Evolutionary conservation across 2,329 filamentous ascomycete genomes (phyloP), one percentile per base, ranked within the genome.

Genomic region (Lachnellula willkommii): DNA sequence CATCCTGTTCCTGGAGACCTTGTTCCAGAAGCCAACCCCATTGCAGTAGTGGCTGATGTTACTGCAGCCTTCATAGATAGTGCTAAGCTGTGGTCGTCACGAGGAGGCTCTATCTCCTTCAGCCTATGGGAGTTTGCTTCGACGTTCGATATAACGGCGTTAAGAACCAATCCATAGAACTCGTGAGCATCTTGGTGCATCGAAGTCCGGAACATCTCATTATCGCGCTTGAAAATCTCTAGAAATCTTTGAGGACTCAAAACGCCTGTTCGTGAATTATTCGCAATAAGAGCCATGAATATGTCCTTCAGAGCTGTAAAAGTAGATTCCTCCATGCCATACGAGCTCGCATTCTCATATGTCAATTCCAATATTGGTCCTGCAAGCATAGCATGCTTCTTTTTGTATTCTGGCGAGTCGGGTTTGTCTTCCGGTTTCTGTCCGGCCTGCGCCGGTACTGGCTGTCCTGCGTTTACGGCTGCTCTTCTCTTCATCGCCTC

Each of bases 121-220:
- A 85, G 74, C 55, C 83, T 80, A 66, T 83, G 86, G 26, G 91
- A 88, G 65, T 92, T 90, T n/a, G 84, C 81, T 73, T 99, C 94
- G 26, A 99, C 91, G 67, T 93, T 95, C 48, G 91, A 83, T 52
- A 99, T 93, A 36, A 99, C 89, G 69, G 96, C 89, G 71, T 99
- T 99, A n/a, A 99, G 78, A 2, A 99, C 80, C 35, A 97, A 77
- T 57, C 95, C 95, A 65, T 97, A 83, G 64, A 99, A 99, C 69
- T 99, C 94, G 71, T 99, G 94, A 1, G 94, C 94, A 70, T 99
- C 94, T 70, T 99, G 94, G 71, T 99, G 94, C 89, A 96, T 96
- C 4, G 92, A 89, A 40, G 91, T 93, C 56, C 91, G 85, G 68
- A 99, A 99, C 87, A 96, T 92, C 71, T 99, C 94, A 70, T 99